phyloP scores from a whole-genome alignment of 192 early-diverging fungal species.

The Funneliformis mosseae region DNA sequence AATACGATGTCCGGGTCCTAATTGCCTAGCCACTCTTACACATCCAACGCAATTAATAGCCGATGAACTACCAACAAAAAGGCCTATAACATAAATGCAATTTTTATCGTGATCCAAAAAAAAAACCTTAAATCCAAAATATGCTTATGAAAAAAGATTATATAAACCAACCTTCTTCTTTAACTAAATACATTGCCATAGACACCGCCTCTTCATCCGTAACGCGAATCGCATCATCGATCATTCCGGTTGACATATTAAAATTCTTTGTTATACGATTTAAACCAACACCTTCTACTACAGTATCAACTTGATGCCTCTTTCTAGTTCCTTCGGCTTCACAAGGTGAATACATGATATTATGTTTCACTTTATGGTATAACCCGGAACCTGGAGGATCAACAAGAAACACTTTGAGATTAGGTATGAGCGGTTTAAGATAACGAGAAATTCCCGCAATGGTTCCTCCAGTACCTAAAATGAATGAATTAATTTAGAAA shows the following conservation, averaged over 20 bases:
- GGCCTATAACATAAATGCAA: constrained; percentile 40
- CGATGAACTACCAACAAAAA: constrained; percentile 90
- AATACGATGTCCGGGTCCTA: constrained; percentile 89
- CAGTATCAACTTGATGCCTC: constrained; percentile 96
- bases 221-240: constrained; percentile 85
- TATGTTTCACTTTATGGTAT: constrained; percentile 88
- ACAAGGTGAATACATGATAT: constrained; percentile 84
- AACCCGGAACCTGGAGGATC: constrained; percentile 94
- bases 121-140: neutral
- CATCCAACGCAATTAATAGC: constrained; percentile 94
- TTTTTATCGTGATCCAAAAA: neutral
- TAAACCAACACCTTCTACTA: constrained; percentile 96
- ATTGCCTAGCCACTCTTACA: constrained; percentile 67
- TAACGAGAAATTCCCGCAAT: constrained; percentile 88
- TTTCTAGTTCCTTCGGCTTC: constrained; percentile 88
- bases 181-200: constrained; percentile 85
- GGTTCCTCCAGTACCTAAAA: constrained; percentile 83
- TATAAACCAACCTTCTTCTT: constrained; percentile 61
- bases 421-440: constrained; percentile 68
- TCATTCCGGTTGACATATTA: constrained; percentile 52
- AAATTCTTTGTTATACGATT: constrained; percentile 94
- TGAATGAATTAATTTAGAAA: too few relatives aligned
- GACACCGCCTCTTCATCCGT: constrained; percentile 85
- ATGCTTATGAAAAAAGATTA: too few relatives aligned
- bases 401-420: constrained; percentile 72